Evolutionary conservation across 2,329 filamentous ascomycete species (phyloP).

Genomic region (Botrytis galanthina): DNA sequence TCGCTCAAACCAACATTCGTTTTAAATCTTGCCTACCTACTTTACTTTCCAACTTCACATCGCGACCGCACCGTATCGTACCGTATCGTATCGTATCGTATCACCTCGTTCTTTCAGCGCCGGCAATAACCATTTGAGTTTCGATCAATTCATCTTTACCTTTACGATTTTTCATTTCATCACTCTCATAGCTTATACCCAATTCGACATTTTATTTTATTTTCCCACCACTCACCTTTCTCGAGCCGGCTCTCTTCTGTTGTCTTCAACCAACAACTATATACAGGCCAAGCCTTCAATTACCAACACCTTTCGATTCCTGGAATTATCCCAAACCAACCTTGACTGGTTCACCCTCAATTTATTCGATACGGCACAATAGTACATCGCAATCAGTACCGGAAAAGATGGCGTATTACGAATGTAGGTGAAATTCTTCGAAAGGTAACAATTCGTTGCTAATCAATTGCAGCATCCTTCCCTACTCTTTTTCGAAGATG

Average conservation of each 20-base stretch:
- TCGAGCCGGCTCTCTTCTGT: constrained; percentile 11
- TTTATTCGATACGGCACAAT: constrained; percentile 21
- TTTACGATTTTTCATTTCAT: neutral
- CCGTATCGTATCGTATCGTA: neutral
- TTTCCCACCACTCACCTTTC: neutral
- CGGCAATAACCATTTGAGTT: neutral
- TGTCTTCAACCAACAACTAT: neutral
- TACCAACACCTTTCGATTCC: neutral
- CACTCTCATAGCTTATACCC: neutral
- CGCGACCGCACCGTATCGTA: neutral
- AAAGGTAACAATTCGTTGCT: constrained; percentile 21
- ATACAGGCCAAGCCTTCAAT: constrained; percentile 6
- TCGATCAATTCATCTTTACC: neutral
- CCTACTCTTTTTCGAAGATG: constrained; percentile 55
- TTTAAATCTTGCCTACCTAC: constrained; percentile 18
- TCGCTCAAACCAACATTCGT: constrained; percentile 34
- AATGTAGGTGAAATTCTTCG: constrained; percentile 19
- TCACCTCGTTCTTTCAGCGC: neutral
- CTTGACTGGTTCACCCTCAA: neutral
- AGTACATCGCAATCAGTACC: neutral
- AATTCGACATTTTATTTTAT: neutral
- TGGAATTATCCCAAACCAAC: neutral
- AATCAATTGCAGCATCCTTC: constrained; percentile 33
- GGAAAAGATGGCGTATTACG: constrained; percentile 16
- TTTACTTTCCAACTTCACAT: neutral